Percentiles rank a stretch among this genome's conserved stretches.
Evolutionary conservation across 2,329 filamentous ascomycete genomes (phyloP).

Genomic region (Torrubiella hemipterigena): DNA sequence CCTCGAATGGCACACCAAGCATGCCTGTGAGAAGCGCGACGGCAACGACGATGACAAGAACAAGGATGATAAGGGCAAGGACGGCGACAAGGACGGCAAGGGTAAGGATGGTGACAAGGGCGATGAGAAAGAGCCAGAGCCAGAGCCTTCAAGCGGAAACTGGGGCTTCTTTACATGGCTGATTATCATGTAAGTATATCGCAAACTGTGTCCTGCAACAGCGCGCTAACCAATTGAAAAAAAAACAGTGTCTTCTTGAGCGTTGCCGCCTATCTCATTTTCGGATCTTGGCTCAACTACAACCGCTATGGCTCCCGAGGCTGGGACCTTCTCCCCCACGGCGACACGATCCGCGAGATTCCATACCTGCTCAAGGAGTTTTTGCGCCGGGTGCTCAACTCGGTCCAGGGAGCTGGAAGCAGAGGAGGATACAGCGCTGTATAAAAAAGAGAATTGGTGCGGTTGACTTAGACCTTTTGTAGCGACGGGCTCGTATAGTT

Average conservation of each 20-base stretch:
- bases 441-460: no score
- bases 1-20: constrained; percentile 77
- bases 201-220: not conserved
- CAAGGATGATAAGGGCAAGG: constrained; percentile 17
- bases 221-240: no score
- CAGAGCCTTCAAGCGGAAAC: constrained; percentile 37
- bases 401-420: constrained; percentile 70
- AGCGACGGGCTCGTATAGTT: no score
- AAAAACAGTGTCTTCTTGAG: constrained; percentile 64
- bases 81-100: constrained; percentile 34
- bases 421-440: constrained; percentile 94
- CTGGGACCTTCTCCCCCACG: constrained; percentile 89
- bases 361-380: constrained; percentile 90
- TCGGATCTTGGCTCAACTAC: constrained; percentile 98
- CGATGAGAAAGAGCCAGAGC: constrained; percentile 26
- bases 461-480: no score
- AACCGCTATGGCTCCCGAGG: constrained; percentile 90
- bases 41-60: constrained; percentile 32
- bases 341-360: constrained; percentile 81
- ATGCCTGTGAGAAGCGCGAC: constrained; percentile 58
- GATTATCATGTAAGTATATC: constrained; percentile 65
- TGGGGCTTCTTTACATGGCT: constrained; percentile 99
- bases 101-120: constrained; percentile 65
- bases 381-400: constrained; percentile 65
- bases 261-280: constrained; percentile 84